Percentiles rank a stretch among this genome's conserved stretches.
phyloP scores from a whole-genome alignment of 192 early-diverging fungal species.

The Jimgerdemannia lactiflua region DNA sequence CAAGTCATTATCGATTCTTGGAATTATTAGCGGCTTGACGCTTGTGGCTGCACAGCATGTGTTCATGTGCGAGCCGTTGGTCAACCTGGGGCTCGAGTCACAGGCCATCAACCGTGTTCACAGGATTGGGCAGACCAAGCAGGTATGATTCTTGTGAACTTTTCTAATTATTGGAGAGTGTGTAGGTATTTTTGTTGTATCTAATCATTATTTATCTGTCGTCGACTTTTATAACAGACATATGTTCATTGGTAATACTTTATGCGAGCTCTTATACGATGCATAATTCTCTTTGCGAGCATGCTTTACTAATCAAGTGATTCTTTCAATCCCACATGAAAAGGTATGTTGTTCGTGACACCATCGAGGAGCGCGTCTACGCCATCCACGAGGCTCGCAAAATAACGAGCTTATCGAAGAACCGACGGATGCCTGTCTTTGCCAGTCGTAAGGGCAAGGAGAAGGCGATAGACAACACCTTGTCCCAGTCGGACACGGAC shows the following conservation, averaged over 20 bases:
- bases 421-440: too few relatives aligned
- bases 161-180: background rate
- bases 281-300: too few relatives aligned
- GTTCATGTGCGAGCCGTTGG: slow-evolving; percentile 40
- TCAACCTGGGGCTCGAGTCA: slow-evolving; percentile 35
- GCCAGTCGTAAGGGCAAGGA: too few relatives aligned
- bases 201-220: background rate
- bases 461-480: too few relatives aligned
- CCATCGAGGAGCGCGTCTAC: slow-evolving; percentile 24
- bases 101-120: slow-evolving; percentile 45
- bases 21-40: slow-evolving; percentile 31
- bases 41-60: slow-evolving; percentile 31
- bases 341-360: slow-evolving; percentile 20
- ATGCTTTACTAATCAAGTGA: too few relatives aligned
- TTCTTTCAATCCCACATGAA: slow-evolving; percentile 4
- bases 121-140: slow-evolving; percentile 38
- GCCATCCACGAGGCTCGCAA: slow-evolving; percentile 9
- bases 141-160: slow-evolving; percentile 11
- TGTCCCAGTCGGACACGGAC: too few relatives aligned
- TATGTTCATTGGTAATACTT: too few relatives aligned
- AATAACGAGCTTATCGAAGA: background rate
- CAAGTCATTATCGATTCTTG: background rate
- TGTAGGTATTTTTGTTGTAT: background rate
- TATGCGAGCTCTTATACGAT: too few relatives aligned
- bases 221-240: too few relatives aligned